Conservation (phyloP, 164 flowering plant genomes). For the Warburgia ugandensis region DNA sequence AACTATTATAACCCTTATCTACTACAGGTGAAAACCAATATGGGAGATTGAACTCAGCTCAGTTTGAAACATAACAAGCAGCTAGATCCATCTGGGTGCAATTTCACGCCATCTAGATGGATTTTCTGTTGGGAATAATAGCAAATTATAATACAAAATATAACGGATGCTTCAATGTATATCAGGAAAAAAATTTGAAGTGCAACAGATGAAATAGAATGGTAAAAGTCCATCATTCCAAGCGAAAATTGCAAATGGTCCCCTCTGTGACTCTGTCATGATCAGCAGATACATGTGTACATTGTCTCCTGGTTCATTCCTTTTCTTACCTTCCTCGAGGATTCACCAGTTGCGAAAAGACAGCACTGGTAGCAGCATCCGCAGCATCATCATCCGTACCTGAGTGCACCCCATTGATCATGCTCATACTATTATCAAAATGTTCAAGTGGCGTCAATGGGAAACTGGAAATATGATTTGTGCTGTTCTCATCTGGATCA, state of each 20-base stretch:
- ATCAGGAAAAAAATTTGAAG: slow-evolving; percentile 9
- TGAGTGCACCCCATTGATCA: slow-evolving; percentile 48
- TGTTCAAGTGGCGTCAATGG: slow-evolving; percentile 47
- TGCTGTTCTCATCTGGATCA: slow-evolving; percentile 88
- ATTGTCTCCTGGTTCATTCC: background rate
- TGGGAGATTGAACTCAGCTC: slow-evolving; percentile 10
- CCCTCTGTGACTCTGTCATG: background rate
- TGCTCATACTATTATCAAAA: slow-evolving; percentile 68
- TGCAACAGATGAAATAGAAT: slow-evolving; percentile 6
- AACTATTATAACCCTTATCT: slow-evolving; percentile 12
- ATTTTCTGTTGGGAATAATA: slow-evolving; percentile 16
- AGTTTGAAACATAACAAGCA: slow-evolving; percentile 11
- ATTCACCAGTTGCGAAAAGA: slow-evolving; percentile 89
- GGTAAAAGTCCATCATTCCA: slow-evolving; percentile 7
- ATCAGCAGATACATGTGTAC: background rate
- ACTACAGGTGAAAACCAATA: slow-evolving; percentile 1
- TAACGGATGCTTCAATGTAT: slow-evolving; percentile 8
- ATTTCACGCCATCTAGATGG: slow-evolving; percentile 10
- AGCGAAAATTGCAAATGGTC: slow-evolving; percentile 6
- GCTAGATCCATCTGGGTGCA: slow-evolving; percentile 1
- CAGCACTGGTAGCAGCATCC: slow-evolving; percentile 86
- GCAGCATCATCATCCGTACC: slow-evolving; percentile 74
- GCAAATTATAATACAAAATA: slow-evolving; percentile 19
- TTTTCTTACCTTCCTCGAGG: slow-evolving; percentile 78
- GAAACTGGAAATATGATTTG: slow-evolving; percentile 65